Conservation (phyloP, 1,139 yeast species). For the Yamadazyma siamensis region DNA sequence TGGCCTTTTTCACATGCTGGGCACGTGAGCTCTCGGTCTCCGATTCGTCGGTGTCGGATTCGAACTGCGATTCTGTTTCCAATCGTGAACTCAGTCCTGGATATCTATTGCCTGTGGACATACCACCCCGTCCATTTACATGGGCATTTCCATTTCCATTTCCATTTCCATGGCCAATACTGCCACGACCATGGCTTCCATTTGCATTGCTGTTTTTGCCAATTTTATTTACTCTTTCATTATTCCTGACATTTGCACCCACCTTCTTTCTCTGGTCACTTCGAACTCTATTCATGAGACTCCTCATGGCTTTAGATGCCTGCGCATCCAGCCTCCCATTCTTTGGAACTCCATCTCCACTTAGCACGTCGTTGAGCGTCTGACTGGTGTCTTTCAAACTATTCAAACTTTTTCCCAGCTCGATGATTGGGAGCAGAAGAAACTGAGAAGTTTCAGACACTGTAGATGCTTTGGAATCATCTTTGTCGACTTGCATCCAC, state of each 20-base stretch:
- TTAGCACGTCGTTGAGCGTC: constrained; percentile 11
- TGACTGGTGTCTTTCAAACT: constrained; percentile 18
- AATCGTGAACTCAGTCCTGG: too few relatives aligned
- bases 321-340: constrained; percentile 1
- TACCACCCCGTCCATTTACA: too few relatives aligned
- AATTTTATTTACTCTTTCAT: not conserved
- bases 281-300: constrained; percentile 46
- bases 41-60: too few relatives aligned
- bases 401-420: constrained; percentile 36
- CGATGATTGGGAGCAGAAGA: constrained; percentile 42
- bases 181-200: too few relatives aligned
- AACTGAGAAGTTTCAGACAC: constrained; percentile 15
- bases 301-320: constrained; percentile 22
- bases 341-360: too few relatives aligned
- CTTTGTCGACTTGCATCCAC: constrained; percentile 31
- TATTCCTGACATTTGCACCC: constrained; percentile 2
- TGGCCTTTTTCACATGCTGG: constrained; percentile 7
- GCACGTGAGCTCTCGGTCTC: too few relatives aligned
- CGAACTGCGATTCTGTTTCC: too few relatives aligned
- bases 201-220: too few relatives aligned
- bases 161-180: too few relatives aligned
- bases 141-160: too few relatives aligned
- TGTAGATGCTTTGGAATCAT: constrained; percentile 12
- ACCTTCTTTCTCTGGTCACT: constrained; percentile 19
- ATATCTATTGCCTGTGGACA: too few relatives aligned